These are phyloP conservation scores for Stylonectria norvegica DNA, from an alignment of 2,329 filamentous ascomycete species.

Conservation along the genomic window DNA sequence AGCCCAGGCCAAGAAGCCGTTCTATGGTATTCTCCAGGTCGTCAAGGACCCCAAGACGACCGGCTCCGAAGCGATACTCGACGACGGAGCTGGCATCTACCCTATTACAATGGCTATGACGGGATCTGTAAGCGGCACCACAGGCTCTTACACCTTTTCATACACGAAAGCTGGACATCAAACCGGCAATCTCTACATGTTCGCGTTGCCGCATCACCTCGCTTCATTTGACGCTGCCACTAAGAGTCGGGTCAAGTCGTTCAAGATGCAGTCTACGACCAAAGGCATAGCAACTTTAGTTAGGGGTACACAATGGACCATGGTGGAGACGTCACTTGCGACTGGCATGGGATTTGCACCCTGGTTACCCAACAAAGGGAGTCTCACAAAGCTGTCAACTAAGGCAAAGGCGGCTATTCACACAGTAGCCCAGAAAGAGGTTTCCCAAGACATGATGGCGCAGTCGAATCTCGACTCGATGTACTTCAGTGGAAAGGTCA, in stretches of 20 bases:
- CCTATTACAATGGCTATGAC: slow-evolving; percentile 61
- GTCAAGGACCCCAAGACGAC: slow-evolving; percentile 65
- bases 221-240: slow-evolving; percentile 65
- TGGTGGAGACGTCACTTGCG: slow-evolving; percentile 72
- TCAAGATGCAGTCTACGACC: slow-evolving; percentile 74
- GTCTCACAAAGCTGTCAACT: slow-evolving; percentile 45
- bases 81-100: slow-evolving; percentile 73
- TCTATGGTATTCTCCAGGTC: slow-evolving; percentile 77
- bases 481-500: slow-evolving; percentile 86
- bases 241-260: slow-evolving; percentile 46
- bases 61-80: slow-evolving; percentile 64
- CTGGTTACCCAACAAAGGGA: slow-evolving; percentile 59
- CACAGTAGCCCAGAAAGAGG: slow-evolving; percentile 64
- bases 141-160: slow-evolving; percentile 68
- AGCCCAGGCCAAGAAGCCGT: slow-evolving; percentile 63
- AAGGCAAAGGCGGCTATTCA: slow-evolving; percentile 58
- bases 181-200: slow-evolving; percentile 69
- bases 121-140: slow-evolving; percentile 56
- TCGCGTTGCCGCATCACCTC: slow-evolving; percentile 81
- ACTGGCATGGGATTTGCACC: slow-evolving; percentile 73
- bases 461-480: slow-evolving; percentile 79
- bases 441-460: slow-evolving; percentile 69
- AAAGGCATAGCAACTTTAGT: slow-evolving; percentile 79
- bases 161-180: slow-evolving; percentile 69
- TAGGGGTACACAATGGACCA: slow-evolving; percentile 69